Evolutionary conservation across 2,329 filamentous ascomycete genomes (phyloP).

Genomic region (Dothideomycetes sp.): DNA sequence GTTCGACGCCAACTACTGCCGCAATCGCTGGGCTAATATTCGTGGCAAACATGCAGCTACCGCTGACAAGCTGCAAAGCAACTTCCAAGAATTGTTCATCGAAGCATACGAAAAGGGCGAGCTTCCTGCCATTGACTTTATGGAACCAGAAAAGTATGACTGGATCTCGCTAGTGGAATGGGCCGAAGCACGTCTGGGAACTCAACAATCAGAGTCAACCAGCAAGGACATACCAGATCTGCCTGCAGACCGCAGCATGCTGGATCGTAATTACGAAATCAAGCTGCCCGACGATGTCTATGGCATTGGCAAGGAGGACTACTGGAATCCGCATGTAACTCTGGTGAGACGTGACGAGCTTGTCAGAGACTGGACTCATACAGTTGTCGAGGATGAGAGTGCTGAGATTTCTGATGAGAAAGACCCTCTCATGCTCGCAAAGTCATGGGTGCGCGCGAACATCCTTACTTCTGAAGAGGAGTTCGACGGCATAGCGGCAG

Average conservation of each 20-base stretch:
- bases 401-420: constrained; percentile 9
- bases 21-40: constrained; percentile 25
- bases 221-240: constrained; percentile 7
- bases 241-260: constrained; percentile 18
- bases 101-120: constrained; percentile 53
- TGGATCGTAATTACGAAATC: constrained; percentile 35
- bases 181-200: constrained; percentile 39
- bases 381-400: constrained; percentile 10
- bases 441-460: constrained; percentile 36
- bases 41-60: constrained; percentile 13
- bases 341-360: constrained; percentile 32
- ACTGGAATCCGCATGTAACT: constrained; percentile 33
- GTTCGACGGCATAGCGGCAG: constrained; percentile 28
- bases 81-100: constrained; percentile 56
- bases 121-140: constrained; percentile 51
- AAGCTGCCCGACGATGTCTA: constrained; percentile 26
- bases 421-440: constrained; percentile 18
- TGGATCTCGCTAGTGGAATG: constrained; percentile 58
- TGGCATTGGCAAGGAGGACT: constrained; percentile 42
- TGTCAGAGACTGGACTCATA: constrained; percentile 9
- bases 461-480: constrained; percentile 28
- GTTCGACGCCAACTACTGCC: constrained; percentile 25
- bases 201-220: constrained; percentile 9
- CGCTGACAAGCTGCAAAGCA: constrained; percentile 42
- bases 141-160: constrained; percentile 54